Base-by-base conservation (phyloP, 345 rosid species). In the Eucalyptus marginata region DNA sequence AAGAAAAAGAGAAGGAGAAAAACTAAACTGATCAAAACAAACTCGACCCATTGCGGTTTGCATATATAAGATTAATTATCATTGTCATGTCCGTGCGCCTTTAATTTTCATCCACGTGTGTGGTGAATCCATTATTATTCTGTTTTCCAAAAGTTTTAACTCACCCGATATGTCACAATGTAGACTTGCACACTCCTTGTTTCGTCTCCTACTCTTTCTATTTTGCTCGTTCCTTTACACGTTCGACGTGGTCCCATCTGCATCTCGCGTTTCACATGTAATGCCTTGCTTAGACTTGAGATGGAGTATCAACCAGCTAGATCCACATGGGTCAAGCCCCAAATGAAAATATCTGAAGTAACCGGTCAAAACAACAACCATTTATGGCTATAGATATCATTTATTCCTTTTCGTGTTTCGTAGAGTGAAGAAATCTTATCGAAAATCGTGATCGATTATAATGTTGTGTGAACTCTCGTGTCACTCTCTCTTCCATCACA, bases 301-400 rank as follows among this genome's bases (percentile, higher is more conserved):
- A 56, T 56, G 62, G 29, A 56, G 62, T 56, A 56, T 56, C 2
- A 56, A 2, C 13, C 29, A 24, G 27, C 62, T 56, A n/a, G n/a
- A n/a, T n/a, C n/a, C n/a, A n/a, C 13, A 22, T 8, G 27, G 13
- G 62, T 56, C 13, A 56, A 56, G 29, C 62, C 62, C 6, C 12
- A 56, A 1, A 56, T 56, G 62, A 22, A 20, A 56, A 24, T 56
- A 56, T 56, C 29, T 10, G 5, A 56, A 56, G 29, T 56, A 56
- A 56, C 29, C 3, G 0, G 27, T 22, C 13, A 0, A 56, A 56
- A 24, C 13, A 2, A 56, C 62, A 2, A 56, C 6, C 1, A 56
- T 24, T 24, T 56, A 9, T 24, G 12, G 29, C 27, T 5, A 56
- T 56, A 56, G 6, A 24, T 56, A 24, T 56, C 58, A 54, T 54